Conservation (phyloP, 768 basidiomycete species). For the Rhizopogon vesiculosus region DNA sequence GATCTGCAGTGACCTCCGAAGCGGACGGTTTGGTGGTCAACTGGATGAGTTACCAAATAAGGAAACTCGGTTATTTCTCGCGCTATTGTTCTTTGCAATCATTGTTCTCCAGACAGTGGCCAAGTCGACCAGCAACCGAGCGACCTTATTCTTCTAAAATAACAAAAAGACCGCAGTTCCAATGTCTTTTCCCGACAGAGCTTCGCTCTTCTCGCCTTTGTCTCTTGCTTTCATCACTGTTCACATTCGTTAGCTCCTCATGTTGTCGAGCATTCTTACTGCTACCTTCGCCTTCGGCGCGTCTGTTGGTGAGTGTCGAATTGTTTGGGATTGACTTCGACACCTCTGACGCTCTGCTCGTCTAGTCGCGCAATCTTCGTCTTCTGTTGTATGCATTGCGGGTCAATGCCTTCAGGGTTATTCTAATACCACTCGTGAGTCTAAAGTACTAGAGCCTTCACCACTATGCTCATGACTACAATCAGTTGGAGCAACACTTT, state of each 20-base stretch:
- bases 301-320: constrained; percentile 31
- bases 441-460: constrained; percentile 7
- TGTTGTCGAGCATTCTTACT: constrained; percentile 36
- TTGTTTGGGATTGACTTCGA: not conserved
- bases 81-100: constrained; percentile 19
- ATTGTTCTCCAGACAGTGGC: constrained; percentile 17
- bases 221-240: constrained; percentile 15
- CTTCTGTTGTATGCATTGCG: constrained; percentile 75
- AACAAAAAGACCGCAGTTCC: constrained; percentile 23
- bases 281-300: constrained; percentile 32
- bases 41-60: not conserved
- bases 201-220: constrained; percentile 16
- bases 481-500: constrained; percentile 67
- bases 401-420: constrained; percentile 83
- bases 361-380: constrained; percentile 51
- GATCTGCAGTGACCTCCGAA: too few species aligned
- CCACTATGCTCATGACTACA: constrained; percentile 7
- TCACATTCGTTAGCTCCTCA: constrained; percentile 24
- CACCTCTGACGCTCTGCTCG: not conserved
- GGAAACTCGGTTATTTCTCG: constrained; percentile 4
- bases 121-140: constrained; percentile 13
- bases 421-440: constrained; percentile 68
- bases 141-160: constrained; percentile 20
- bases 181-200: constrained; percentile 11
- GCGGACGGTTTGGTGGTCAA: too few species aligned